Conservation (phyloP, 495 filamentous ascomycete species). For the Xylaria acuta region DNA sequence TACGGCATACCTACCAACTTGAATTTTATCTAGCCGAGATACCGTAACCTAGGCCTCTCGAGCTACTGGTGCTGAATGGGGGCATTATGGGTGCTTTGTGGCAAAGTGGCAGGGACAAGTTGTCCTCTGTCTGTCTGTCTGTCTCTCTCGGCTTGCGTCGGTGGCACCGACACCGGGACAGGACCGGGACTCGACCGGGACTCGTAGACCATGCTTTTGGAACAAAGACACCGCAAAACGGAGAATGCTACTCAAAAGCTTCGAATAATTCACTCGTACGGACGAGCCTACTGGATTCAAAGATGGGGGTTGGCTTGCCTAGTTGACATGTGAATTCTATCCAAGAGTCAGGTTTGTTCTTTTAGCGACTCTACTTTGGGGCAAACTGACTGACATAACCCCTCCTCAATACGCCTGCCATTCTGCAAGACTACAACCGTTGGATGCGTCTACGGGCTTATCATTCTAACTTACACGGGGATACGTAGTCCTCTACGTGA, state of each 20-base stretch:
- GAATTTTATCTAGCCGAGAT: neutral
- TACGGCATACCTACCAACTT: neutral
- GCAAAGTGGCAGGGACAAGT: slow-evolving; percentile 10
- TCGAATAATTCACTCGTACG: neutral
- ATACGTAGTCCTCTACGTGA: neutral
- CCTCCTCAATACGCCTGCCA: neutral
- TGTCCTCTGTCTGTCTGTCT: neutral
- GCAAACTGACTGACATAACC: neutral
- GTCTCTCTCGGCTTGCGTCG: slow-evolving; percentile 10
- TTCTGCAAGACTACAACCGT: too few species aligned
- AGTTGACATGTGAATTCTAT: slow-evolving; percentile 3
- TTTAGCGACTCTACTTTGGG: neutral
- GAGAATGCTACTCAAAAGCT: neutral
- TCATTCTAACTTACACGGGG: neutral
- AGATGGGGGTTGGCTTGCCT: neutral
- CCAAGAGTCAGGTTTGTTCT: slow-evolving; percentile 1
- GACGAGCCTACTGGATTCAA: neutral
- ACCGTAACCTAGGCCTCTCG: neutral
- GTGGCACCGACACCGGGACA: slow-evolving; percentile 11
- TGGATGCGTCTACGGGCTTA: neutral
- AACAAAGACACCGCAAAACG: neutral
- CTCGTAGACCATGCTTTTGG: neutral
- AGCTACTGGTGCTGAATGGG: too few species aligned
- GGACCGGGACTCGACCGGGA: neutral
- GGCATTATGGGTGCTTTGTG: too few species aligned